Evolutionary conservation across 768 basidiomycete species (phyloP), one percentile per base, ranked within the genome.

Genomic region (Lactarius quietus): DNA sequence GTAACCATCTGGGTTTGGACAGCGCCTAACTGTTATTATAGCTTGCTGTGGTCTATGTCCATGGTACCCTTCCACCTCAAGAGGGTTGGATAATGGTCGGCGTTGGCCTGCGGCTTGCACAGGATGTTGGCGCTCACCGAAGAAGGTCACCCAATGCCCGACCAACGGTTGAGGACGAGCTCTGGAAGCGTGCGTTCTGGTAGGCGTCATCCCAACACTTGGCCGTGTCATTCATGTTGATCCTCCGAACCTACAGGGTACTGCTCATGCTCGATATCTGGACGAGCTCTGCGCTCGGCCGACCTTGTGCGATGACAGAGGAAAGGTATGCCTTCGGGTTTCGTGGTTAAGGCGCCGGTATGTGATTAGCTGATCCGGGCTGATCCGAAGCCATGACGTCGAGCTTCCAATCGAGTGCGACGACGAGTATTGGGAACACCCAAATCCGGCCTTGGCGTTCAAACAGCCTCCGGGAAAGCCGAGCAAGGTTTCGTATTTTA

Each of bases 171-270:
- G 87, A 92, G 68, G 82, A 87, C 60, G 90, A 93, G 71, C 78
- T 89, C 28, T 89, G 87, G 84, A 90, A 90, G 72, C 82, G 87
- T n/a, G 85, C 82, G 14, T 87, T 87, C 70, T 87, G 86, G 85
- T 83, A 70, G 17, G 74, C 54, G 33, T n/a, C 31, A 31, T 31
- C 23, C n/a, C 38, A 31, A 4, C 6, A 8, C n/a, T 35, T 48
- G 53, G 20, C 3, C n/a, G 8, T 1, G 20, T 28, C 17, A 2
- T 38, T 39, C 12, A 5, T 41, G 29, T 18, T 20, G 58, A 43
- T 51, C 29, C n/a, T 17, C 45, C 8, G 18, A 14, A 3, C 3
- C 14, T 58, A 29, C 59, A 86, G 85, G 84, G 78, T 81, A 1
- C 75, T 86, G 6, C 72, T 84, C 58, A 61, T 70, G 35, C 73